Conservation (phyloP, 768 basidiomycete species). For the Boletus eberwhitei region DNA sequence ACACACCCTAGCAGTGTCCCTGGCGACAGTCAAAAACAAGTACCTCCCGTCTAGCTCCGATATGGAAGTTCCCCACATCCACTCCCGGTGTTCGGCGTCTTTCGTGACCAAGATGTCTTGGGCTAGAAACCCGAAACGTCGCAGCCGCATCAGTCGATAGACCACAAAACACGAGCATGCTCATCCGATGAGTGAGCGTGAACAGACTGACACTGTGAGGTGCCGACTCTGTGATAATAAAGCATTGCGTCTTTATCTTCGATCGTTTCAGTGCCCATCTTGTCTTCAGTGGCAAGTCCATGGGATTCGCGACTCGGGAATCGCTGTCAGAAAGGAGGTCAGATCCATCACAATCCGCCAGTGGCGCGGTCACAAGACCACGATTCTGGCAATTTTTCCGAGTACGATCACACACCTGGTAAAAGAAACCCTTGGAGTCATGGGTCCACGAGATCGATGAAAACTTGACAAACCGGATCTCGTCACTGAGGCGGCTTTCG, state of each 20-base stretch:
- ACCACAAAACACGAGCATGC: background rate
- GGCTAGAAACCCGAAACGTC: constrained; percentile 37
- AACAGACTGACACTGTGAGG: constrained; percentile 54
- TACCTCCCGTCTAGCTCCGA: constrained; percentile 66
- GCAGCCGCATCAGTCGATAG: background rate
- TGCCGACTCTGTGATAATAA: constrained; percentile 73
- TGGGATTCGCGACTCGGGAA: constrained; percentile 53
- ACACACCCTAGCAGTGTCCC: constrained; percentile 63
- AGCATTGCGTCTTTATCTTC: constrained; percentile 69
- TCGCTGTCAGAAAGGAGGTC: constrained; percentile 35
- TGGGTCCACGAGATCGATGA: constrained; percentile 69
- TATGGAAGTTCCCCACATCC: constrained; percentile 56
- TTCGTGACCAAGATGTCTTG: constrained; percentile 67
- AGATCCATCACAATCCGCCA: constrained; percentile 1
- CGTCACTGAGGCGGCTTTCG: constrained; percentile 56
- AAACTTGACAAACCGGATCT: constrained; percentile 75
- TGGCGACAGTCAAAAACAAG: constrained; percentile 48
- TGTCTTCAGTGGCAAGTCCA: constrained; percentile 44
- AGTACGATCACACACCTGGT: constrained; percentile 48
- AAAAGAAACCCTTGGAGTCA: constrained; percentile 82
- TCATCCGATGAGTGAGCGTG: constrained; percentile 4
- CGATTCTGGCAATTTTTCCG: background rate
- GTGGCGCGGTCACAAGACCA: background rate
- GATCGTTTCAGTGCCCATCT: constrained; percentile 55
- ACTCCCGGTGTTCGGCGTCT: constrained; percentile 61